Evolutionary conservation across 164 flowering plant species (phyloP).

Genomic region (Annona squamosa): DNA sequence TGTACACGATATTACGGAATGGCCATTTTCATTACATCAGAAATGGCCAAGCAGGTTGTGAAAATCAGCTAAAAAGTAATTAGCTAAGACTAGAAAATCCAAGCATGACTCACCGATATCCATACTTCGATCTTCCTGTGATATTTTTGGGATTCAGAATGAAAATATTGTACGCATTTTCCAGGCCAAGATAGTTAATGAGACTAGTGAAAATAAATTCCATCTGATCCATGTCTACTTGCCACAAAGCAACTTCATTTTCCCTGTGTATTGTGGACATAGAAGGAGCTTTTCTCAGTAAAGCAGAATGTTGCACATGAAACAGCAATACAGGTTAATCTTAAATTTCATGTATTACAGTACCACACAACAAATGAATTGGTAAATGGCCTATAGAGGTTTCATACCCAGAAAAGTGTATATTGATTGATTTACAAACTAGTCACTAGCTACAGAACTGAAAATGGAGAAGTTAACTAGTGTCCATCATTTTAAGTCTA

Average conservation of each 20-base stretch:
- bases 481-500: not conserved
- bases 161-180: slow-evolving; percentile 76
- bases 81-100: not conserved
- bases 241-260: slow-evolving; percentile 52
- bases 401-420: not conserved
- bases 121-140: slow-evolving; percentile 51
- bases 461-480: not conserved
- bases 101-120: slow-evolving; percentile 54
- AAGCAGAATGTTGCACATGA: not conserved
- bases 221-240: slow-evolving; percentile 85
- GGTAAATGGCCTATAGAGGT: not conserved
- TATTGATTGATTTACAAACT: not conserved
- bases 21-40: not conserved
- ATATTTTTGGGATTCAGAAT: slow-evolving; percentile 73
- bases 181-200: slow-evolving; percentile 76
- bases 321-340: not conserved
- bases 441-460: not conserved
- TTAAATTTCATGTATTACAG: no score
- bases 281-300: not conserved
- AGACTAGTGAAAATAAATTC: slow-evolving; percentile 67
- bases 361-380: not conserved
- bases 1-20: not conserved
- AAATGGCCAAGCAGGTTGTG: not conserved
- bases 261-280: slow-evolving; percentile 33
- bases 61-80: not conserved